Conservation (phyloP, 2,329 filamentous ascomycete species). For the Colletotrichum sp. region DNA sequence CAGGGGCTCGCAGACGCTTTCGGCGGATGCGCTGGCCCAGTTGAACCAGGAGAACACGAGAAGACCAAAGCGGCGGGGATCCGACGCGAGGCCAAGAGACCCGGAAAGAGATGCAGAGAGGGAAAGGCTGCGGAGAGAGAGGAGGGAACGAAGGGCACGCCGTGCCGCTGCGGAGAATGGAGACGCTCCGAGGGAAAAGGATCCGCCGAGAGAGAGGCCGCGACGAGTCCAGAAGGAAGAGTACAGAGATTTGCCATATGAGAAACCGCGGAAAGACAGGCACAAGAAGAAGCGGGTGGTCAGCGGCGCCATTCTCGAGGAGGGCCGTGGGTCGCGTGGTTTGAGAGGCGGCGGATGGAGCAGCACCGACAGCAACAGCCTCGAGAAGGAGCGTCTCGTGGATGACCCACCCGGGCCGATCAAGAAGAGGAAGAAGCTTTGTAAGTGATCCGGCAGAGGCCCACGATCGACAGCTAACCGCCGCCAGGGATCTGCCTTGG, state of each 20-base stretch:
- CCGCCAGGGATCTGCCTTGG: conserved; percentile 61
- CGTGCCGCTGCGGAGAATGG: not conserved
- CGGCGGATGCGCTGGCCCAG: conserved; percentile 66
- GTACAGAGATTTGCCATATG: conserved; percentile 30
- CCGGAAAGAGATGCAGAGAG: conserved; percentile 35
- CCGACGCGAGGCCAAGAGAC: conserved; percentile 31
- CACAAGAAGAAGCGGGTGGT: conserved; percentile 66
- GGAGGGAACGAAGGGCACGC: conserved; percentile 24
- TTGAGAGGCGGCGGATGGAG: conserved; percentile 50
- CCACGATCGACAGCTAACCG: conserved; percentile 25
- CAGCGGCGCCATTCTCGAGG: conserved; percentile 73
- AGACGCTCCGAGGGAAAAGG: not conserved
- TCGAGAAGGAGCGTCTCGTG: conserved; percentile 53
- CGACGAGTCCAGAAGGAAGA: conserved; percentile 25
- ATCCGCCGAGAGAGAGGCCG: not conserved
- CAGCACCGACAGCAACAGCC: conserved; percentile 50
- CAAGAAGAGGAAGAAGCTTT: conserved; percentile 65
- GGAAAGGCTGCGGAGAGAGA: conserved; percentile 29
- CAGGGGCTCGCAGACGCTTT: conserved; percentile 38
- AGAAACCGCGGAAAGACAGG: conserved; percentile 40
- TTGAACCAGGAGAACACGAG: conserved; percentile 65
- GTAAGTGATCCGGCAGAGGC: conserved; percentile 48
- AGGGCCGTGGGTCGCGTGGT: conserved; percentile 55
- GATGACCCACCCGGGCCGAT: conserved; percentile 47
- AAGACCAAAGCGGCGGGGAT: conserved; percentile 40